These are phyloP conservation scores for Rhododendron ferrugineum DNA, from an alignment of 148 eudicot genomes.

Conservation along the genomic window DNA sequence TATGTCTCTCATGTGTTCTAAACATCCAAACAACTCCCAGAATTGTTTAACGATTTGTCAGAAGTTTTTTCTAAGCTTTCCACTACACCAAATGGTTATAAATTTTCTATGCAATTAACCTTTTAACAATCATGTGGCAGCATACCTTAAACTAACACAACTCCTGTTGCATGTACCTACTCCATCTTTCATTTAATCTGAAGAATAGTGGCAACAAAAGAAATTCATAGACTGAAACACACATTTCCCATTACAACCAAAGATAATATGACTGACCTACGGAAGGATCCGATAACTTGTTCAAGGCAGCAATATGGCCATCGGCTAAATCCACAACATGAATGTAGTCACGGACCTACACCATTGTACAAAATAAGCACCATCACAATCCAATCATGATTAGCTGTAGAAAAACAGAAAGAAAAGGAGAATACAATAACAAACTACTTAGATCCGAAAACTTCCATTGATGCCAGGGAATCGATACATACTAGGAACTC, in stretches of 20 bases:
- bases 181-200: background rate
- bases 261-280: slow-evolving; percentile 41
- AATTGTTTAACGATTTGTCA: background rate
- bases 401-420: background rate
- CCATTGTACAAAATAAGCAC: background rate
- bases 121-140: background rate
- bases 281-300: slow-evolving; percentile 61
- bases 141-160: background rate
- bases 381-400: background rate
- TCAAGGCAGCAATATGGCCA: slow-evolving; percentile 89
- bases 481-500: background rate
- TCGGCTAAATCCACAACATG: slow-evolving; percentile 98
- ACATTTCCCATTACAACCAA: background rate
- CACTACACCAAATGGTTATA: background rate
- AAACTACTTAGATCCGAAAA: background rate
- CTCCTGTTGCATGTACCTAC: background rate
- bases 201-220: background rate
- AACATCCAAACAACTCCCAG: background rate
- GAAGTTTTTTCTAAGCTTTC: background rate
- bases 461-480: background rate
- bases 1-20: background rate
- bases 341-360: slow-evolving; percentile 94
- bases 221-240: slow-evolving; percentile 1
- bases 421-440: background rate
- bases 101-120: background rate